Conservation (phyloP, 768 basidiomycete genomes). For the Podaxis carcinomalis region DNA sequence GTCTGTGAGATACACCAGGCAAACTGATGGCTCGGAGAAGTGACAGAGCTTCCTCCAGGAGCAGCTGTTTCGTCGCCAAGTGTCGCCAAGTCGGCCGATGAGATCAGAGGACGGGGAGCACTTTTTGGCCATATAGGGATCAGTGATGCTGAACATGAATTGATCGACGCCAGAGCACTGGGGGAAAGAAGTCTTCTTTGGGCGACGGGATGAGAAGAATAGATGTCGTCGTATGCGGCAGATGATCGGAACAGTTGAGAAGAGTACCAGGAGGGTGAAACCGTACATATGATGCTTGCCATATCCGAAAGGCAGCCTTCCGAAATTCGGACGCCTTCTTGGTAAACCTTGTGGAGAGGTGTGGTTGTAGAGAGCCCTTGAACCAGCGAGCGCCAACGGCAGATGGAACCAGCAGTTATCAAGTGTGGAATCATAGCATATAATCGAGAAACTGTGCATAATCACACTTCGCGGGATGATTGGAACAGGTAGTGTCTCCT, state of each 20-base stretch:
- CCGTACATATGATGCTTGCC: not conserved
- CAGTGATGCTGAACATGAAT: constrained; percentile 32
- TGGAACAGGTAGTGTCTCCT: not conserved
- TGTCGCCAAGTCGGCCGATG: constrained; percentile 22
- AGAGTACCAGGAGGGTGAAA: too few relatives aligned
- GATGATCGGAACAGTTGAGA: too few relatives aligned
- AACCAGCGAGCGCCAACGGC: not conserved
- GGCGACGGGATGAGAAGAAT: constrained; percentile 29
- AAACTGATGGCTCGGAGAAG: constrained; percentile 33
- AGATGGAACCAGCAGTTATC: not conserved
- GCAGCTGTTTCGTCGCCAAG: constrained; percentile 9
- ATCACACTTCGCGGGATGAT: not conserved
- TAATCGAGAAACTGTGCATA: not conserved
- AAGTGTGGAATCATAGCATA: constrained; percentile 9
- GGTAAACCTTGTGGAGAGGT: constrained; percentile 29
- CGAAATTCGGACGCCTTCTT: constrained; percentile 24
- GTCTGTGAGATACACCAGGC: not conserved
- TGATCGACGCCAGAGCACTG: constrained; percentile 29
- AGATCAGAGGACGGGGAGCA: constrained; percentile 32
- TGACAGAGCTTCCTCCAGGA: constrained; percentile 16
- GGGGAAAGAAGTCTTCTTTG: constrained; percentile 36
- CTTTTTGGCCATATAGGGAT: constrained; percentile 27
- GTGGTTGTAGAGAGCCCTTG: constrained; percentile 26
- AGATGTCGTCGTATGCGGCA: constrained; percentile 29
- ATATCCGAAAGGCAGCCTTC: not conserved